Percentiles rank a stretch among this genome's conserved stretches.
phyloP scores from a whole-genome alignment of 1,284 basidiomycete species.

The Malassezia dermatis region DNA sequence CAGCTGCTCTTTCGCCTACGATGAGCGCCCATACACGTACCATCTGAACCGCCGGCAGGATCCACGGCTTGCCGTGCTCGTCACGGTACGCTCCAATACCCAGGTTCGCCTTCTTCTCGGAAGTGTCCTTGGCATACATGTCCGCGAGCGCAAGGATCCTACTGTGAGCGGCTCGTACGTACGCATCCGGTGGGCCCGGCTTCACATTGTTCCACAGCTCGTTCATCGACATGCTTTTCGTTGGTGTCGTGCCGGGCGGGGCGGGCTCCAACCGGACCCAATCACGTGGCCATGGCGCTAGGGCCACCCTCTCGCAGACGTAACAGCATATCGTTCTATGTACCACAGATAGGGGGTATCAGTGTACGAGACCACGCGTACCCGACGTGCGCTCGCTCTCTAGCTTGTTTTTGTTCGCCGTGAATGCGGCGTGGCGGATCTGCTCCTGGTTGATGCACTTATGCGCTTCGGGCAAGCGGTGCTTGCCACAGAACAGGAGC shows the following conservation, averaged over 20 bases:
- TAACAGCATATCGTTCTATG: not conserved
- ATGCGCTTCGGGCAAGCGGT: constrained; percentile 44
- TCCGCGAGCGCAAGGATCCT: constrained; percentile 80
- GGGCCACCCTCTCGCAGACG: not conserved
- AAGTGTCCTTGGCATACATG: constrained; percentile 69
- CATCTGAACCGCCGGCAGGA: constrained; percentile 64
- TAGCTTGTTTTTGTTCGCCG: constrained; percentile 45
- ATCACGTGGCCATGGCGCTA: not conserved
- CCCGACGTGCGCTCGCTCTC: constrained; percentile 41
- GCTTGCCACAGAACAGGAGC: constrained; percentile 43
- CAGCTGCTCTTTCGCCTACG: constrained; percentile 64
- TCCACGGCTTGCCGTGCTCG: constrained; percentile 86
- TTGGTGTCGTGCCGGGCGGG: not conserved
- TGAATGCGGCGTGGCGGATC: constrained; percentile 42
- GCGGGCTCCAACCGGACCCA: not conserved
- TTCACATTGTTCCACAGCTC: constrained; percentile 1
- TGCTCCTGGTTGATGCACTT: constrained; percentile 39
- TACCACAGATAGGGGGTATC: not conserved
- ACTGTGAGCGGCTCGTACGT: constrained; percentile 12
- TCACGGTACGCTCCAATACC: constrained; percentile 77
- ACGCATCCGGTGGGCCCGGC: constrained; percentile 1
- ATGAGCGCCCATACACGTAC: not conserved
- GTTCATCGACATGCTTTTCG: not conserved
- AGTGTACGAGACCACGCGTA: constrained; percentile 43
- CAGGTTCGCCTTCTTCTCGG: constrained; percentile 91